phyloP scores from a whole-genome alignment of 2,329 filamentous ascomycete species.

The Fusarium sp. region DNA sequence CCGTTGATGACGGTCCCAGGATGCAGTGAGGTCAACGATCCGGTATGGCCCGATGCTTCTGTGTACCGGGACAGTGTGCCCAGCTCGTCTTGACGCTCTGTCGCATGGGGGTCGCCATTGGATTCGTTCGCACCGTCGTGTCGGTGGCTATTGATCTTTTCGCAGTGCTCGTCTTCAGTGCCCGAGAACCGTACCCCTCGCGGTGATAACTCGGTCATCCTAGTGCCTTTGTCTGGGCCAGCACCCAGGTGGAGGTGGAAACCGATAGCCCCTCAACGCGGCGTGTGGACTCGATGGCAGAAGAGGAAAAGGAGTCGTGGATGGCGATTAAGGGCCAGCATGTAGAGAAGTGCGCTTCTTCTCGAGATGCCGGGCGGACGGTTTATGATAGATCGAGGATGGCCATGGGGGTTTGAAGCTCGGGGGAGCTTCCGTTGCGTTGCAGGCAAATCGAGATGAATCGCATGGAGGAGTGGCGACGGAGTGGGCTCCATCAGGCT shows the following conservation, averaged over 20 bases:
- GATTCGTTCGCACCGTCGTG: slow-evolving; percentile 43
- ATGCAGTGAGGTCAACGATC: slow-evolving; percentile 57
- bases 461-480: slow-evolving; percentile 42
- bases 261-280: slow-evolving; percentile 37
- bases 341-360: slow-evolving; percentile 10
- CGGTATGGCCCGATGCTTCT: slow-evolving; percentile 54
- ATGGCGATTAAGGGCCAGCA: slow-evolving; percentile 17
- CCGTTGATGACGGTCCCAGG: slow-evolving; percentile 58
- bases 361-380: slow-evolving; percentile 27
- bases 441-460: slow-evolving; percentile 43
- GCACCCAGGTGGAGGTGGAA: slow-evolving; percentile 31
- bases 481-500: slow-evolving; percentile 31
- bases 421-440: slow-evolving; percentile 39
- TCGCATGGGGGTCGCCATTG: slow-evolving; percentile 56
- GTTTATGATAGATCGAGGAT: slow-evolving; percentile 40
- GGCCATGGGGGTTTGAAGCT: slow-evolving; percentile 42
- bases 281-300: slow-evolving; percentile 27
- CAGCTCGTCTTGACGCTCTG: slow-evolving; percentile 63
- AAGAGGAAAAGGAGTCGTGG: slow-evolving; percentile 2
- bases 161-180: slow-evolving; percentile 58
- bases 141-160: slow-evolving; percentile 56
- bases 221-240: slow-evolving; percentile 30
- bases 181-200: slow-evolving; percentile 69
- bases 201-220: slow-evolving; percentile 63
- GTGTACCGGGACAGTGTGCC: slow-evolving; percentile 58